phyloP scores from a whole-genome alignment of 192 early-diverging fungal species.

The Glomus cerebriforme region DNA sequence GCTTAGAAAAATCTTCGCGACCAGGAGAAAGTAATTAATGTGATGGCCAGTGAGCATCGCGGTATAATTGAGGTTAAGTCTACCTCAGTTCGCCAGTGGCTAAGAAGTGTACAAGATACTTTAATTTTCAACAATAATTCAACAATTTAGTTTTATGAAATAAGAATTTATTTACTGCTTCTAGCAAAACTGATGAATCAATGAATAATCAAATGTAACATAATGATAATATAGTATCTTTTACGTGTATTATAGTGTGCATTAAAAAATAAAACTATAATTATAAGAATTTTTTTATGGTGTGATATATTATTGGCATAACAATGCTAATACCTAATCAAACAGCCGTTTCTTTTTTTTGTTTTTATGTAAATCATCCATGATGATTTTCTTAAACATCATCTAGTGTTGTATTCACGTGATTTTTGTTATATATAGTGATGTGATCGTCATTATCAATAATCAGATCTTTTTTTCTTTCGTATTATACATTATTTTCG shows the following conservation, averaged over 20 bases:
- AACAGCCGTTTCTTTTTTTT: too few relatives aligned
- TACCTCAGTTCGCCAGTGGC: slow-evolving; percentile 23
- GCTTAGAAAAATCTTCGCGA: slow-evolving; percentile 23
- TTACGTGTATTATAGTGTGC: slow-evolving; percentile 7
- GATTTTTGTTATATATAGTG: too few relatives aligned
- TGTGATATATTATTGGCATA: too few relatives aligned
- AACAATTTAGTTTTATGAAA: background rate
- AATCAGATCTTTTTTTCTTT: too few relatives aligned
- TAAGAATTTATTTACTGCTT: slow-evolving; percentile 7
- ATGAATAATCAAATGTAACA: too few relatives aligned
- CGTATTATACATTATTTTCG: too few relatives aligned
- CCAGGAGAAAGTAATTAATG: slow-evolving; percentile 8
- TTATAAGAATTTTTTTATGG: slow-evolving; percentile 3
- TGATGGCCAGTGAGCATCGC: slow-evolving; percentile 6
- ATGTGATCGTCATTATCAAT: too few relatives aligned
- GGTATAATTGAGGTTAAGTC: slow-evolving; percentile 22
- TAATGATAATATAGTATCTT: background rate
- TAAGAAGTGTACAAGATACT: slow-evolving; percentile 16
- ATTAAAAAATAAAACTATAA: slow-evolving; percentile 9
- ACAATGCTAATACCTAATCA: background rate
- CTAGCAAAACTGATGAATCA: too few relatives aligned
- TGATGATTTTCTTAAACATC: too few relatives aligned
- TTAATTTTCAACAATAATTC: background rate
- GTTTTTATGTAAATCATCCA: too few relatives aligned
- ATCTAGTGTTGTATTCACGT: too few relatives aligned